phyloP scores from a whole-genome alignment of 768 basidiomycete species.

The Suillus alpinus region DNA sequence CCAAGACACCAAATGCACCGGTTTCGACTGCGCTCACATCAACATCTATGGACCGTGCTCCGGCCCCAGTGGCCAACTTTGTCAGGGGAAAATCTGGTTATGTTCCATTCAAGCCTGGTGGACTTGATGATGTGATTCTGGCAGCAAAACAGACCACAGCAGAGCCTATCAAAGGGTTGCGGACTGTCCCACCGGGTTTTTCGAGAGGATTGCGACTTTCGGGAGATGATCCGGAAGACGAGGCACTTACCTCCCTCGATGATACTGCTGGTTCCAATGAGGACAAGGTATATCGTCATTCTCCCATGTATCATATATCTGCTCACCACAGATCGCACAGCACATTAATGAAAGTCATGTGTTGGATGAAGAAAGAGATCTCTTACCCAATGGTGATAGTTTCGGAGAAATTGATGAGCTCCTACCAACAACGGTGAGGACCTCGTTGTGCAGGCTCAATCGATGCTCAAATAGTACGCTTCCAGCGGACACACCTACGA shows the following conservation, averaged over 20 bases:
- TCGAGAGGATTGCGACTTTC: conserved; percentile 73
- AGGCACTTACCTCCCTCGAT: conserved; percentile 35
- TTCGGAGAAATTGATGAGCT: conserved; percentile 72
- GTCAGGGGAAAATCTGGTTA: conserved; percentile 93
- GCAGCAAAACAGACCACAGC: conserved; percentile 32
- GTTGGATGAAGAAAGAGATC: conserved; percentile 23
- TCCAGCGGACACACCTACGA: conserved; percentile 56
- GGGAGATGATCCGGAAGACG: conserved; percentile 51
- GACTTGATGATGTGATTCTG: conserved; percentile 65
- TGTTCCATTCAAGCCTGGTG: conserved; percentile 93
- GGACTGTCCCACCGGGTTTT: conserved; percentile 81
- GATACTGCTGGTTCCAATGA: conserved; percentile 10
- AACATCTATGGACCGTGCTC: conserved; percentile 81
- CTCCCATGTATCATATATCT: conserved; percentile 6
- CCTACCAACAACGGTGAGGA: conserved; percentile 56
- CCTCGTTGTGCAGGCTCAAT: neutral
- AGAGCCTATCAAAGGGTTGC: conserved; percentile 42
- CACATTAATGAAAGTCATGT: conserved; percentile 11
- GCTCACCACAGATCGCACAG: conserved; percentile 27
- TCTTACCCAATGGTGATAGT: conserved; percentile 14
- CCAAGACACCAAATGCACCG: conserved; percentile 53
- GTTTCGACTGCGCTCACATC: conserved; percentile 75
- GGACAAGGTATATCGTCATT: conserved; percentile 15
- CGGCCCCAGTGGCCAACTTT: conserved; percentile 75
- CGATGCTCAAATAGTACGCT: conserved; percentile 3